Percentiles rank a stretch among this genome's conserved stretches.
These are phyloP conservation scores for Colletotrichum sp. DNA, from an alignment of 2,329 filamentous ascomycete species.

Conservation along the genomic window DNA sequence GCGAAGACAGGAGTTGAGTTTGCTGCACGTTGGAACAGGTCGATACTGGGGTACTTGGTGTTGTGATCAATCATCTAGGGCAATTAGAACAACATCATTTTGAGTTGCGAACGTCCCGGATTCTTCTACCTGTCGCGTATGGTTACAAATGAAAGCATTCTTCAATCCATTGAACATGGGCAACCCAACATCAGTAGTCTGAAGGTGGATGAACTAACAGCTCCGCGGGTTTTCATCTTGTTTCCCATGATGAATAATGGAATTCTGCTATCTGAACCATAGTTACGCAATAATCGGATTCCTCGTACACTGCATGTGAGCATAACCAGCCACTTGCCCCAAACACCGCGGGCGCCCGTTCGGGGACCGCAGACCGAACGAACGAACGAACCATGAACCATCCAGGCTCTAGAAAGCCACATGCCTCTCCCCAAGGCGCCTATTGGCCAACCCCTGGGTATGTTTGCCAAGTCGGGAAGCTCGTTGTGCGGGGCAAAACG, in stretches of 20 bases:
- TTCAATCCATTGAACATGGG: background rate
- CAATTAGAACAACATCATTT: background rate
- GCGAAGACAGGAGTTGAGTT: background rate
- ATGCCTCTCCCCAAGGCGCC: background rate
- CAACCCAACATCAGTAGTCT: background rate
- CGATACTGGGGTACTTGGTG: background rate
- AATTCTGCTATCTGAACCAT: background rate
- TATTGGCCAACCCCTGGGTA: background rate
- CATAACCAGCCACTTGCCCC: background rate
- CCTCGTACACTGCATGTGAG: background rate
- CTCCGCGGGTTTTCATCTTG: background rate
- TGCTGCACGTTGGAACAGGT: background rate
- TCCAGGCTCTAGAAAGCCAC: background rate
- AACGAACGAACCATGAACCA: background rate
- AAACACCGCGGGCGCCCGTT: background rate
- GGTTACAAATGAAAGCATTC: background rate
- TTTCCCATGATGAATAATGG: background rate
- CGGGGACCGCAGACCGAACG: background rate
- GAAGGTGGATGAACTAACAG: background rate
- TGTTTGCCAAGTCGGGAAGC: conserved; percentile 11
- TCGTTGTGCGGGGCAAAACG: background rate
- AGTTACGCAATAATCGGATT: background rate
- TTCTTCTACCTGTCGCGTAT: background rate
- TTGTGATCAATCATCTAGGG: background rate
- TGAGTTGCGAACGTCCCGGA: background rate